Percentiles rank a stretch among this genome's conserved stretches.
Evolutionary conservation across 202 grass and related monocot genomes (phyloP).

Genomic region (Carex arenaria): DNA sequence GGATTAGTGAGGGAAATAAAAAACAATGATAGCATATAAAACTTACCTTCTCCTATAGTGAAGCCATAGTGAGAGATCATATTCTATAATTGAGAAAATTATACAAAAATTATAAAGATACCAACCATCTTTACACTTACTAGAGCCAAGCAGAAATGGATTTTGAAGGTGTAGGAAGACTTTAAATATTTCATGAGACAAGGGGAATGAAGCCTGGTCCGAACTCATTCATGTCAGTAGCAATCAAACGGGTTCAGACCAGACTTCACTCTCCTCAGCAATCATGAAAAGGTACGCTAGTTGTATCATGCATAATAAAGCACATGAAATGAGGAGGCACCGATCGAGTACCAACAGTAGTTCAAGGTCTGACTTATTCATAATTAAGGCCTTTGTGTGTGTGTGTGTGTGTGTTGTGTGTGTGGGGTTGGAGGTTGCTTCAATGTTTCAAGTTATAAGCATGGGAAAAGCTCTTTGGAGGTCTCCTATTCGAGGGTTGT

Average conservation of each 20-base stretch:
- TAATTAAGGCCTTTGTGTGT: slow-evolving; percentile 14
- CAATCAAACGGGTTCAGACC: slow-evolving; percentile 47
- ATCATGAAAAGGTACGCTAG: slow-evolving; percentile 30
- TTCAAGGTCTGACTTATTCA: background rate
- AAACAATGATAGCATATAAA: background rate
- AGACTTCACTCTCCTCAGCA: slow-evolving; percentile 77
- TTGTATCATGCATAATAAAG: background rate
- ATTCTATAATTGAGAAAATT: background rate
- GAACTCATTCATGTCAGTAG: slow-evolving; percentile 29
- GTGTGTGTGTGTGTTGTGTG: background rate
- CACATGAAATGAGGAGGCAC: background rate
- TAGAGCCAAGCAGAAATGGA: background rate
- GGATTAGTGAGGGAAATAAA: too few relatives aligned
- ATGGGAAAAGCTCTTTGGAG: slow-evolving; percentile 11
- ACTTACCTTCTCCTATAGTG: background rate
- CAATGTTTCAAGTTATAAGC: slow-evolving; percentile 1
- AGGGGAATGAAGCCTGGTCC: slow-evolving; percentile 99
- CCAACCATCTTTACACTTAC: background rate
- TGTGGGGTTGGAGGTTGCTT: background rate
- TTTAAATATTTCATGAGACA: slow-evolving; percentile 34
- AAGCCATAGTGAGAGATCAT: background rate
- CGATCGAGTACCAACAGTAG: background rate
- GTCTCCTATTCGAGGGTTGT: slow-evolving; percentile 2
- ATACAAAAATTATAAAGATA: background rate
- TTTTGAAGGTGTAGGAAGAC: background rate